These are phyloP conservation scores for Cyphellophora europaea DNA, from an alignment of 2,329 filamentous ascomycete genomes.

Conservation along the genomic window DNA sequence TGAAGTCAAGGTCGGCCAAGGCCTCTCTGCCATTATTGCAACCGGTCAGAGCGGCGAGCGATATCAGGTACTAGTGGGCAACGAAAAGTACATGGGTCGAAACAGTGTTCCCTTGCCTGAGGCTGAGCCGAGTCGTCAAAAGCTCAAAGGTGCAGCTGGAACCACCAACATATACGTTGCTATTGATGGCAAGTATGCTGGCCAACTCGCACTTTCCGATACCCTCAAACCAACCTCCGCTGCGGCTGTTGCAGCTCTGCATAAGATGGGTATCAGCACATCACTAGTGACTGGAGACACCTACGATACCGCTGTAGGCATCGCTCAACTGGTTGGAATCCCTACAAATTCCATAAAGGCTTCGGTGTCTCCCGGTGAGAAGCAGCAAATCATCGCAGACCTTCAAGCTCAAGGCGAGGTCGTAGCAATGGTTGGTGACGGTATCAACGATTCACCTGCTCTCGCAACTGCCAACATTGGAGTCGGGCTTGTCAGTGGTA, in stretches of 20 bases:
- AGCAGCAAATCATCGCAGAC: slow-evolving; percentile 71
- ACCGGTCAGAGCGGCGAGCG: slow-evolving; percentile 27
- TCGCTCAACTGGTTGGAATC: slow-evolving; percentile 77
- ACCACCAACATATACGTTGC: slow-evolving; percentile 88
- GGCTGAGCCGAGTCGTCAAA: slow-evolving; percentile 19
- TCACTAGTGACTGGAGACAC: slow-evolving; percentile 95
- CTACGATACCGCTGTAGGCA: slow-evolving; percentile 69
- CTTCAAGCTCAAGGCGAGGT: slow-evolving; percentile 66
- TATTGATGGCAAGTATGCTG: slow-evolving; percentile 71
- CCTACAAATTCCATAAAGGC: slow-evolving; percentile 66
- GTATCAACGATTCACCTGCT: slow-evolving; percentile 96
- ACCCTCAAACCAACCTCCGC: slow-evolving; percentile 82
- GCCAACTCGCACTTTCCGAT: slow-evolving; percentile 75
- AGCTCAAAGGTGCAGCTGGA: slow-evolving; percentile 43
- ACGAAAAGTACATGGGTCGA: slow-evolving; percentile 64
- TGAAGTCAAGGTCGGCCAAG: slow-evolving; percentile 70
- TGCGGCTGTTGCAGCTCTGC: slow-evolving; percentile 70
- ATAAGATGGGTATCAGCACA: slow-evolving; percentile 74
- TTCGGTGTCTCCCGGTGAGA: slow-evolving; percentile 83
- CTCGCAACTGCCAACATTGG: slow-evolving; percentile 87
- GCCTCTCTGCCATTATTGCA: slow-evolving; percentile 73
- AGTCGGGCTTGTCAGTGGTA: slow-evolving; percentile 85
- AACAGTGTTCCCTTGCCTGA: slow-evolving; percentile 50
- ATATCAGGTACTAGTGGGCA: slow-evolving; percentile 77
- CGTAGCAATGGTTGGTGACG: slow-evolving; percentile 95